A percentile compares a stretch with the other conserved stretches of the same genome.
Conservation (phyloP, 2,329 filamentous ascomycete species). For the Canariomyces notabilis region DNA sequence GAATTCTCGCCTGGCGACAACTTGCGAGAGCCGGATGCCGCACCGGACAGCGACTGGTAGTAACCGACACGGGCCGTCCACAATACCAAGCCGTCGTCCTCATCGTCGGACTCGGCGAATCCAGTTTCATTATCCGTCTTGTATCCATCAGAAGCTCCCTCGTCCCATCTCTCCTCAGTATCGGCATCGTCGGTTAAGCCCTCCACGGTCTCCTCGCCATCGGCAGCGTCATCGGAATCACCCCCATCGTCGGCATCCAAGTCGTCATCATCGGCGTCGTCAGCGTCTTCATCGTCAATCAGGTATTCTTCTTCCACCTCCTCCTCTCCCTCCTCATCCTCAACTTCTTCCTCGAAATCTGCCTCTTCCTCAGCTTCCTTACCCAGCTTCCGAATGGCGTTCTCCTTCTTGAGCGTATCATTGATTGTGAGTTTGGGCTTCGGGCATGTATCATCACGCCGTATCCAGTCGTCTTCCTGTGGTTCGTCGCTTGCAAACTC, state of each 20-base stretch:
- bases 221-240: constrained; percentile 46
- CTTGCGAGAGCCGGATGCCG: constrained; percentile 36
- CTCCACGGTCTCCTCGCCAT: constrained; percentile 46
- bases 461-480: constrained; percentile 87
- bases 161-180: constrained; percentile 57
- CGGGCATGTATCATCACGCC: constrained; percentile 58
- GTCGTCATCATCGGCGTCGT: constrained; percentile 43
- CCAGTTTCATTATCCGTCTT: constrained; percentile 69
- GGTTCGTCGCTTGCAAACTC: constrained; percentile 83
- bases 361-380: constrained; percentile 91
- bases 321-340: constrained; percentile 47
- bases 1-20: constrained; percentile 45
- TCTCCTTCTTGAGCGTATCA: constrained; percentile 87
- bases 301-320: constrained; percentile 48
- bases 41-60: constrained; percentile 33
- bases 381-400: constrained; percentile 75
- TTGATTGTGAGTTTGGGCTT: constrained; percentile 75
- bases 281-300: constrained; percentile 48
- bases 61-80: constrained; percentile 48
- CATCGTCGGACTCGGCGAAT: constrained; percentile 64
- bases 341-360: constrained; percentile 54
- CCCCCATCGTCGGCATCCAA: constrained; percentile 47
- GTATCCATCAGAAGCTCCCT: constrained; percentile 60
- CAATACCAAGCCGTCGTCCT: constrained; percentile 61
- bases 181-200: constrained; percentile 30